Base-by-base conservation (phyloP, 1,284 basidiomycete genomes). In the Melampsora medusae region DNA sequence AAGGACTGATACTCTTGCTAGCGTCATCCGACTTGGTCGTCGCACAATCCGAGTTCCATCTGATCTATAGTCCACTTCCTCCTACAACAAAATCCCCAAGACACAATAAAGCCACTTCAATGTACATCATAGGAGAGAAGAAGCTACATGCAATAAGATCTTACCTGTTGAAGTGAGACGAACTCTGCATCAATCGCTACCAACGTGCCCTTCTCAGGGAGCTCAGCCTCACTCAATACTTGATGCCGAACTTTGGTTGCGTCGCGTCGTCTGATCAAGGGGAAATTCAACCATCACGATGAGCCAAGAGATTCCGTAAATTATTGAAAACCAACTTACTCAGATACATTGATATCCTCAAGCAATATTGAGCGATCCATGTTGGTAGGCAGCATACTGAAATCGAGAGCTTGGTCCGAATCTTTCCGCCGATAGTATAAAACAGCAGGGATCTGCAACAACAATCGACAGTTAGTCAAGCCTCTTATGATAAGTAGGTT, bases 181-280 rank as follows among this genome's bases (percentile, higher is more conserved):
- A 99, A 99, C 82, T 99, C 97, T 1, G 97, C 93, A 81, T 99
- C 97, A 78, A 99, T 98, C 1, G 95, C 90, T 25, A 99, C 90
- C 61, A 97, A 85, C 3, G 91, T 95, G 2, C 94, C 96, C 12
- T 90, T 89, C 74, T 84, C 87, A 0, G 94, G 96, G 22, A 97
- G 83, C 83, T 98, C 96, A n/a, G 90, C 88, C 19, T 85, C 84
- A 2, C 84, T 83, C 35, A 98, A 84, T 49, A 88, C 86, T 78
- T 90, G 87, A 80, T 98, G 95, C 81, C 91, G 91, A 80, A 96
- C 89, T 77, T 87, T 82, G 59, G 81, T 86, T 19, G 86, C 85
- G 80, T 94, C 90, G 2, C 93, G 91, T 80, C 93, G 89, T 78
- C 92, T 91, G 78, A 50, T 78, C 42, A 42, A 33, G 28, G 33